Evolutionary conservation across 495 filamentous ascomycete species (phyloP), one percentile per base, ranked within the genome.

Genomic region (Bacidia rubella): DNA sequence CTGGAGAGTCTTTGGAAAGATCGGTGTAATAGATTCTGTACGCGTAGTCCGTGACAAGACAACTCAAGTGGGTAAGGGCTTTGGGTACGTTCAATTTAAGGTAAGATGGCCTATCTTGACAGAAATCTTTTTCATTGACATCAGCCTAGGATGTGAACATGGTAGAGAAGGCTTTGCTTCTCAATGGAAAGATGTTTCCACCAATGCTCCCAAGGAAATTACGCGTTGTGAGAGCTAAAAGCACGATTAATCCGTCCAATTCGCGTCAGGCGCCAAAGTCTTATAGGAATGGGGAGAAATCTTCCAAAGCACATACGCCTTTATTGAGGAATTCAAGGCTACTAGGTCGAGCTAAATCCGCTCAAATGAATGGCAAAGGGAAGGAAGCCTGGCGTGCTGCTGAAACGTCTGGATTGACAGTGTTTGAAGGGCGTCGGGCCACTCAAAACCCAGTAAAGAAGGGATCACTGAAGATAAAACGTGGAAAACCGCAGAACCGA

Each of bases 1-100:
- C 7, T 99, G 93, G 93, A 78, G 83, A 12, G 80, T 83, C 40
- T 96, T 99, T 65, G 47, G 66, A 2, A 54, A 48, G 48, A 83
- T 77, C 52, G 89, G 93, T 50, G 83, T 75, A 46, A 81, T 99
- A 11, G 90, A 99, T 69, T 90, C 82, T 60, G 93, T 97, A 29
- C 82, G 93, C 11, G 85, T 99, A n/a, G 76, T 95, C 26, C 79
- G 93, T 52, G 93, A 99, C 59, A 70, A 82, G 42, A 81, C 80
- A 46, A 97, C 93, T 20, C 78, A 93, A 29, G 87, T 99, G 44
- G 89, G 92, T 44, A 97, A 99, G 66, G 93, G 93, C 12, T 87
- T 99, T 65, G 93, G 93, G 20, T 99, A 99, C 60, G 89, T 99
- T 29, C 93, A 99, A 60, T 99, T 97, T 66, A 71, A 78, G 62